Evolutionary conservation across 495 filamentous ascomycete genomes (phyloP).

Genomic region (Beverwykella pulmonaria): DNA sequence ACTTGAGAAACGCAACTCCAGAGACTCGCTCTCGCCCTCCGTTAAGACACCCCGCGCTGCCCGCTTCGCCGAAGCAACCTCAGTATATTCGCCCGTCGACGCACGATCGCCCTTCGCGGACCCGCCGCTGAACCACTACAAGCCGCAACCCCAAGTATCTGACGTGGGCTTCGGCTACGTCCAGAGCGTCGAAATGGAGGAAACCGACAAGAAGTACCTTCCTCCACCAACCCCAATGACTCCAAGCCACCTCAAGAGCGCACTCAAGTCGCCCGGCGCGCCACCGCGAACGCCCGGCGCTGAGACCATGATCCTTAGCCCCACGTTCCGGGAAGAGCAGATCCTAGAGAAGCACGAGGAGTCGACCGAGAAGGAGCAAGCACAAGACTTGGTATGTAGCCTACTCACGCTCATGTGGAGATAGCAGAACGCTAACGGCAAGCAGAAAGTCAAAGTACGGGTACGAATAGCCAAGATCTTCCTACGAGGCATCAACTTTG

Average conservation of each 20-base stretch:
- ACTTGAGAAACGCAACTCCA: slow-evolving; percentile 40
- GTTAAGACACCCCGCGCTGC: slow-evolving; percentile 79
- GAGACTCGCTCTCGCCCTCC: slow-evolving; percentile 49
- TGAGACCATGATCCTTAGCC: slow-evolving; percentile 65
- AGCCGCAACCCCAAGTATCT: slow-evolving; percentile 68
- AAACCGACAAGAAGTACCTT: slow-evolving; percentile 46
- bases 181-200: slow-evolving; percentile 52
- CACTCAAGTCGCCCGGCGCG: slow-evolving; percentile 80
- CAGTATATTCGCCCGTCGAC: slow-evolving; percentile 82
- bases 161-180: slow-evolving; percentile 95
- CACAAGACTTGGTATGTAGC: slow-evolving; percentile 75
- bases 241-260: slow-evolving; percentile 66
- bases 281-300: slow-evolving; percentile 57
- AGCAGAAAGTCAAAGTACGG: slow-evolving; percentile 87
- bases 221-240: slow-evolving; percentile 61
- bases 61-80: slow-evolving; percentile 87
- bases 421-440: slow-evolving; percentile 34
- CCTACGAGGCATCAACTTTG: slow-evolving; percentile 91
- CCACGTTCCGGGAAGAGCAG: slow-evolving; percentile 86
- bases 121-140: slow-evolving; percentile 58
- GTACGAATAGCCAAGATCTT: slow-evolving; percentile 94
- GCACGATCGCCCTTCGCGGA: slow-evolving; percentile 69
- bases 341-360: slow-evolving; percentile 78
- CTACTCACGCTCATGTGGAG: background rate
- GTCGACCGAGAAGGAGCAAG: slow-evolving; percentile 77